Conservation (phyloP, 495 filamentous ascomycete genomes). For the Cudoniella acicularis region DNA sequence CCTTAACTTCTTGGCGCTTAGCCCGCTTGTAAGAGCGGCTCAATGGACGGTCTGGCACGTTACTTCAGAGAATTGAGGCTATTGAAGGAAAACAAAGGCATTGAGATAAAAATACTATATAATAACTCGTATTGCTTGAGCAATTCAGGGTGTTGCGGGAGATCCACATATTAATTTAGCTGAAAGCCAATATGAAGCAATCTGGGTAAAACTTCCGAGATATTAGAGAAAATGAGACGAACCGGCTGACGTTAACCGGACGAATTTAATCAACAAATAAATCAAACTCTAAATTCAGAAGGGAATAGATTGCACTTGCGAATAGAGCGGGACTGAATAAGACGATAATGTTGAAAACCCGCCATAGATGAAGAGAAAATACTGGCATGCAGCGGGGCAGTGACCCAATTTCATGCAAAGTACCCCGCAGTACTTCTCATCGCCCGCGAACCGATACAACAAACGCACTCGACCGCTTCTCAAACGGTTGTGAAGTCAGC, state of each 20-base stretch:
- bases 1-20: background rate
- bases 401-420: background rate
- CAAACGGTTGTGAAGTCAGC: background rate
- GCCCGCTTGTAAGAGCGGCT: background rate
- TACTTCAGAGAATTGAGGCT: background rate
- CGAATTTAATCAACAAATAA: background rate
- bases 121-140: background rate
- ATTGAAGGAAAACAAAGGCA: background rate
- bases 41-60: background rate
- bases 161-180: background rate
- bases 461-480: background rate
- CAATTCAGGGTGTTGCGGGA: background rate
- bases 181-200: background rate
- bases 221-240: background rate
- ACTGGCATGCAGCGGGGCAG: background rate
- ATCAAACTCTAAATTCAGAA: background rate
- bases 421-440: background rate
- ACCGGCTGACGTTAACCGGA: background rate
- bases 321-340: too few species aligned
- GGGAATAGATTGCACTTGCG: background rate
- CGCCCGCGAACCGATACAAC: background rate
- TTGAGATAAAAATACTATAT: background rate
- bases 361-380: background rate
- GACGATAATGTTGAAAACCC: too few species aligned
- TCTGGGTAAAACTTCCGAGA: background rate